Conservation (phyloP, 768 basidiomycete genomes). For the Vishniacozyma victoriae region DNA sequence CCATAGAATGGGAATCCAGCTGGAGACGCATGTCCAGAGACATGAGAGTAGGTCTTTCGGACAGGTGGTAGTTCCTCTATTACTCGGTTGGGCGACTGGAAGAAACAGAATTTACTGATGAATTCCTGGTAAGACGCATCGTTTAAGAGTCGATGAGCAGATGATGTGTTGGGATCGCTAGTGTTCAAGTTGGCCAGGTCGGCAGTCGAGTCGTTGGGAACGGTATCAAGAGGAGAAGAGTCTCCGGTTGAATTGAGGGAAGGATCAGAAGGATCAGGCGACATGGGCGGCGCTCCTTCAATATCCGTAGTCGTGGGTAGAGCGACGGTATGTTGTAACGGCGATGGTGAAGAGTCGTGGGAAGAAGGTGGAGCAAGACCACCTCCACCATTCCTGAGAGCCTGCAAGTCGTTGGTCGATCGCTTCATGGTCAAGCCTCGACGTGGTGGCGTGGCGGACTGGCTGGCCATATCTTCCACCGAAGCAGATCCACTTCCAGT, state of each 20-base stretch:
- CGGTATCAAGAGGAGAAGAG: slow-evolving; percentile 29
- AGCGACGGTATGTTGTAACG: too few relatives aligned
- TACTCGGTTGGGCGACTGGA: slow-evolving; percentile 36
- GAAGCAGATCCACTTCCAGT: slow-evolving; percentile 20
- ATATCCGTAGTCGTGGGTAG: too few relatives aligned
- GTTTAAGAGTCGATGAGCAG: slow-evolving; percentile 20
- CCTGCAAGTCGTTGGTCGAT: slow-evolving; percentile 30
- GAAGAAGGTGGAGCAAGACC: slow-evolving; percentile 39
- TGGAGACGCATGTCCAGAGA: slow-evolving; percentile 20
- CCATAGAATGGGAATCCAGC: slow-evolving; percentile 37
- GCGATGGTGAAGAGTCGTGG: slow-evolving; percentile 37
- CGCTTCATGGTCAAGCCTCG: slow-evolving; percentile 20
- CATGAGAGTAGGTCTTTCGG: slow-evolving; percentile 10
- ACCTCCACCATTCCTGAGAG: slow-evolving; percentile 18
- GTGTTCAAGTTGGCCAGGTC: slow-evolving; percentile 21
- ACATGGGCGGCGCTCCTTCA: too few relatives aligned
- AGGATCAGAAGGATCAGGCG: slow-evolving; percentile 32
- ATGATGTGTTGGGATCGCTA: slow-evolving; percentile 9
- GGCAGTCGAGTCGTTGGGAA: slow-evolving; percentile 19
- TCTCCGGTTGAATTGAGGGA: slow-evolving; percentile 32
- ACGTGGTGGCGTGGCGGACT: slow-evolving; percentile 12
- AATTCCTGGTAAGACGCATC: slow-evolving; percentile 39
- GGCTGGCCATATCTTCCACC: slow-evolving; percentile 1
- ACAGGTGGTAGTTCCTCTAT: slow-evolving; percentile 18
- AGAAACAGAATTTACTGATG: slow-evolving; percentile 47